Evolutionary conservation across 2,329 filamentous ascomycete species (phyloP).

Genomic region (Aureobasidium leucospermi): DNA sequence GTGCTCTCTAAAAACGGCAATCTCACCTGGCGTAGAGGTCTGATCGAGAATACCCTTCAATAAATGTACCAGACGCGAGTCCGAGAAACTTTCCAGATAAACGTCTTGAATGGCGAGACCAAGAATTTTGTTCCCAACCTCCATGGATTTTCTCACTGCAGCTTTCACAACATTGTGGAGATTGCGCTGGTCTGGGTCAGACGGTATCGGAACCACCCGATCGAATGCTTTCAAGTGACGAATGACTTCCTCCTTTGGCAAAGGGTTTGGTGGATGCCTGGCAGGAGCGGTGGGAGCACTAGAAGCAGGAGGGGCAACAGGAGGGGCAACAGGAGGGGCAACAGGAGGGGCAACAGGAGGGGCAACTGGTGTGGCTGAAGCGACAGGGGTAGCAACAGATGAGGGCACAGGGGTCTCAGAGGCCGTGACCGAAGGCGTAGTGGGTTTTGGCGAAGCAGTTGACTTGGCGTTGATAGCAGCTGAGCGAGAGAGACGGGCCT

Average conservation of each 20-base stretch:
- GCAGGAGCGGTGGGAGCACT: neutral
- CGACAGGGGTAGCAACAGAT: neutral
- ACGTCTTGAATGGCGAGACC: conserved; percentile 37
- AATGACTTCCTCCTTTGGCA: neutral
- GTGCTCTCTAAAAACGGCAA: conserved; percentile 33
- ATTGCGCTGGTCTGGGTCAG: neutral
- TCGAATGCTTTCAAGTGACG: neutral
- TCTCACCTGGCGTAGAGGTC: conserved; percentile 33
- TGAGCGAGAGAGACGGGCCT: conserved; percentile 22
- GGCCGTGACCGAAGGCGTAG: conserved; percentile 15
- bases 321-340: neutral
- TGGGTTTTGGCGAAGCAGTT: conserved; percentile 17
- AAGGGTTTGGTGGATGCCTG: neutral
- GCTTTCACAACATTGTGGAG: conserved; percentile 31
- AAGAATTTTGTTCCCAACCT: conserved; percentile 30
- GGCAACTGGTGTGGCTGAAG: neutral
- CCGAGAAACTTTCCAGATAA: conserved; percentile 33
- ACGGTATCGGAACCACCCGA: neutral
- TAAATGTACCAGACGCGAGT: conserved; percentile 31
- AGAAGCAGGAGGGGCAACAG: neutral
- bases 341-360: neutral
- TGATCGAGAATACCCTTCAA: conserved; percentile 38
- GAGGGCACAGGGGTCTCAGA: conserved; percentile 3
- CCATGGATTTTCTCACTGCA: conserved; percentile 34
- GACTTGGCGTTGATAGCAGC: conserved; percentile 5